Evolutionary conservation across 2,329 filamentous ascomycete species (phyloP).

Genomic region (Fusarium staphyleae): DNA sequence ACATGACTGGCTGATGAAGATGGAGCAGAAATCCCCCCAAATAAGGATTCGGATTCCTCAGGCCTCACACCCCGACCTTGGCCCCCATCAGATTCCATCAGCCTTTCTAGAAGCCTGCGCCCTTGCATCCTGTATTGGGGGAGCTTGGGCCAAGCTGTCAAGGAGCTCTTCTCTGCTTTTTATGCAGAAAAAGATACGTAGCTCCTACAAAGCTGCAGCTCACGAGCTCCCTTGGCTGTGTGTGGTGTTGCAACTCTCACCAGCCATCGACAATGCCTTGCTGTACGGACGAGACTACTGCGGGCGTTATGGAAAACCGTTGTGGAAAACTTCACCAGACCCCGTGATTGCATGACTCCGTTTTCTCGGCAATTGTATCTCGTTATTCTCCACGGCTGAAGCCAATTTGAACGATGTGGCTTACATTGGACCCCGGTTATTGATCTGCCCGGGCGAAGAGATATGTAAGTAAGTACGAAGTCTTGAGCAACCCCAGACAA

Average conservation of each 20-base stretch:
- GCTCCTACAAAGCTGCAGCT: slow-evolving; percentile 18
- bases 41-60: slow-evolving; percentile 32
- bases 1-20: slow-evolving; percentile 32
- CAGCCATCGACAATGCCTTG: slow-evolving; percentile 2
- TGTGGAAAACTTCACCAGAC: slow-evolving; percentile 5
- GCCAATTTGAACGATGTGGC: slow-evolving; percentile 7
- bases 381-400: slow-evolving; percentile 7
- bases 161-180: slow-evolving; percentile 10
- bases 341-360: slow-evolving; percentile 8
- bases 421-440: background rate
- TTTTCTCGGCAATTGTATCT: slow-evolving; percentile 8
- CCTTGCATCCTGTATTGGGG: slow-evolving; percentile 38
- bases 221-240: background rate
- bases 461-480: background rate
- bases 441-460: background rate
- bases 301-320: slow-evolving; percentile 8
- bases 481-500: slow-evolving; percentile 1
- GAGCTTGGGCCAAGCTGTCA: slow-evolving; percentile 40
- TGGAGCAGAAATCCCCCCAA: slow-evolving; percentile 26
- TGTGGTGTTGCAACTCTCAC: slow-evolving; percentile 7
- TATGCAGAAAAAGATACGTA: slow-evolving; percentile 26
- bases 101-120: slow-evolving; percentile 42
- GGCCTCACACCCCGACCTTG: slow-evolving; percentile 29
- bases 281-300: slow-evolving; percentile 1
- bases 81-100: slow-evolving; percentile 35